Base-by-base conservation (phyloP, 306 rosid species). In the Rubus idaeus region DNA sequence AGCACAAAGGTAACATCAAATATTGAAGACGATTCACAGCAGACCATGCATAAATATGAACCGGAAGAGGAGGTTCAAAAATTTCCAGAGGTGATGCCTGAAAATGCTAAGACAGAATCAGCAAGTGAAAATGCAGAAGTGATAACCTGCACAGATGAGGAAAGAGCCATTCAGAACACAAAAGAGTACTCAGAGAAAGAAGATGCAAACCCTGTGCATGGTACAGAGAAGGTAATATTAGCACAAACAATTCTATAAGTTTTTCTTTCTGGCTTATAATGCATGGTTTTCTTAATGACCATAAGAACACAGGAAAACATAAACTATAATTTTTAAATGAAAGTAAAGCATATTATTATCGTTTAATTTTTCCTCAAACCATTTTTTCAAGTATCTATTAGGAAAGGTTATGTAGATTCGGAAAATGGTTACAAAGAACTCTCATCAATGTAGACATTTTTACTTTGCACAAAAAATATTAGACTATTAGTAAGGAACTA, bases 201-300 rank as follows among this genome's bases (percentile, higher is more conserved):
- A 76, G 84, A 77, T 3, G n/a, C 46, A 13, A 21, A 73, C 76
- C 62, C 18, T n/a, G 6, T 16, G 20, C 75, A 76, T 13, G 47
- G 60, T 46, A 14, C 50, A 72, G 70, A 80, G 26, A 66, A 80
- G 89, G 89, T 87, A 51, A 80, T 21, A 49, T 14, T 10, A 23
- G 52, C 57, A 21, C 52, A 30, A 51, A 78, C 23, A 13, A 44
- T 21, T 58, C 26, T 3, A 14, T 17, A 10, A 40, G 4, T 64
- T 66, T 73, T 17, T 20, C 2, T 56, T 45, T 57, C 8, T 51
- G 45, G 45, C 30, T 68, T 74, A 21, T 39, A 17, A 49, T 67
- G 17, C 17, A 6, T 60, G 23, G 23, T 68, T 74, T 20, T 74
- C 20, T 45, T n/a, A 18, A 21, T 56, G 39, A 45, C 26, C 45